Conservation (phyloP, 495 filamentous ascomycete genomes). For the Astrothelium macrocarpum region DNA sequence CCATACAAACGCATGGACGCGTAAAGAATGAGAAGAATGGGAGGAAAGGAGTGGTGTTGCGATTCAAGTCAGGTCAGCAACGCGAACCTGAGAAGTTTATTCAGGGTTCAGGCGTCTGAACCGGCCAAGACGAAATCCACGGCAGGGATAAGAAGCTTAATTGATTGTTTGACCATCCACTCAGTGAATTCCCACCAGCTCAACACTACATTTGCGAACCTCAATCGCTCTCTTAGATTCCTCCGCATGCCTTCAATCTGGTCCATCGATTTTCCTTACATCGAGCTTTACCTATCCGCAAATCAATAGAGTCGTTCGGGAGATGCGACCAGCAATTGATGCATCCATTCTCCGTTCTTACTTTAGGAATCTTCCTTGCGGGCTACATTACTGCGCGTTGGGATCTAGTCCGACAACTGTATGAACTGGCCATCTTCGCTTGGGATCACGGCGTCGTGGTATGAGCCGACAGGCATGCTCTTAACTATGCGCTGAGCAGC, state of each 20-base stretch:
- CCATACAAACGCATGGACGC: constrained; percentile 19
- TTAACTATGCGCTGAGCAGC: background rate
- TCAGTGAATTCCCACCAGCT: background rate
- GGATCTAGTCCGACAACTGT: constrained; percentile 90
- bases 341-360: constrained; percentile 92
- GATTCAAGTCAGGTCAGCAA: background rate
- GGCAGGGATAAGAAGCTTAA: background rate
- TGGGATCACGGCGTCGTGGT: constrained; percentile 98
- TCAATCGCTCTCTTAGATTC: background rate
- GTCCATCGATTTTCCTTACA: background rate
- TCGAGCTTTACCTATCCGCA: background rate
- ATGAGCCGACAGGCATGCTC: constrained; percentile 30
- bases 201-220: background rate
- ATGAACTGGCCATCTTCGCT: constrained; percentile 93
- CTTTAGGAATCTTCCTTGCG: constrained; percentile 94
- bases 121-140: background rate
- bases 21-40: constrained; percentile 35
- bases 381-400: constrained; percentile 98
- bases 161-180: background rate
- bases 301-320: background rate
- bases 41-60: constrained; percentile 14
- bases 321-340: constrained; percentile 48
- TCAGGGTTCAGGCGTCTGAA: background rate
- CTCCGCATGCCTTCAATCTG: background rate
- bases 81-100: background rate